A percentile compares a stretch with the other conserved stretches of the same genome.
phyloP scores from a whole-genome alignment of 2,329 filamentous ascomycete genomes.

The Paramyrothecium sp. region DNA sequence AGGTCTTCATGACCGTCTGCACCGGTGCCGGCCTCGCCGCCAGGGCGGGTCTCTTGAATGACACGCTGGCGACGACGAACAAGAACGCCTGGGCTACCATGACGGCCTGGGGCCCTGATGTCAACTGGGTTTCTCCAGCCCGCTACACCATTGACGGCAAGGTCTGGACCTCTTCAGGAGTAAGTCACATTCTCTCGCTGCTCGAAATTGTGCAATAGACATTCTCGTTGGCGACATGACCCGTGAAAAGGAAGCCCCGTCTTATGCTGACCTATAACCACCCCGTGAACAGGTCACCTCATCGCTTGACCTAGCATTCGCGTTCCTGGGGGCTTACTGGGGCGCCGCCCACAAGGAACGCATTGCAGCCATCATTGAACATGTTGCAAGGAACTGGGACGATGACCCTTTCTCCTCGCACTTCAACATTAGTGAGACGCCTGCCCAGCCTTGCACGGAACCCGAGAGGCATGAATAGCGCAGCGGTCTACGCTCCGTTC shows the following conservation, averaged over 20 bases:
- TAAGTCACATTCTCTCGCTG: slow-evolving; percentile 18
- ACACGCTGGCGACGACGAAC: slow-evolving; percentile 63
- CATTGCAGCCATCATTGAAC: slow-evolving; percentile 52
- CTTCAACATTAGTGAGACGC: slow-evolving; percentile 20
- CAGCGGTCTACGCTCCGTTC: too few relatives aligned
- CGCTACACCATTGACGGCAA: slow-evolving; percentile 66
- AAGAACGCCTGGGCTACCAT: slow-evolving; percentile 55
- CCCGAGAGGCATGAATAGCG: too few relatives aligned
- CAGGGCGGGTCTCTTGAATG: slow-evolving; percentile 57
- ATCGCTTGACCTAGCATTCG: slow-evolving; percentile 33
- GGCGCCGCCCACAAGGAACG: slow-evolving; percentile 43
- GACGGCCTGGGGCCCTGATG: slow-evolving; percentile 43
- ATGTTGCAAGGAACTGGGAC: slow-evolving; percentile 31
- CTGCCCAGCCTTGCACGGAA: slow-evolving; percentile 13
- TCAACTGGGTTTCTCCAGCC: slow-evolving; percentile 60
- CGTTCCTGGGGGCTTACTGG: slow-evolving; percentile 41
- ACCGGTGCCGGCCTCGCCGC: slow-evolving; percentile 62
- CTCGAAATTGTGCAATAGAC: neutral
- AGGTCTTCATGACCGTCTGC: slow-evolving; percentile 63
- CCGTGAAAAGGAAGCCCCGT: too few relatives aligned
- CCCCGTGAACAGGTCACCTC: slow-evolving; percentile 26
- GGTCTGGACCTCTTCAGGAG: slow-evolving; percentile 64
- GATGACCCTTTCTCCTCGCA: slow-evolving; percentile 26
- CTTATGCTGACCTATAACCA: too few relatives aligned
- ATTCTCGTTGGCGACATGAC: neutral